Evolutionary conservation across 805 yeast genomes (phyloP).

Genomic region (Brettanomyces nanus): DNA sequence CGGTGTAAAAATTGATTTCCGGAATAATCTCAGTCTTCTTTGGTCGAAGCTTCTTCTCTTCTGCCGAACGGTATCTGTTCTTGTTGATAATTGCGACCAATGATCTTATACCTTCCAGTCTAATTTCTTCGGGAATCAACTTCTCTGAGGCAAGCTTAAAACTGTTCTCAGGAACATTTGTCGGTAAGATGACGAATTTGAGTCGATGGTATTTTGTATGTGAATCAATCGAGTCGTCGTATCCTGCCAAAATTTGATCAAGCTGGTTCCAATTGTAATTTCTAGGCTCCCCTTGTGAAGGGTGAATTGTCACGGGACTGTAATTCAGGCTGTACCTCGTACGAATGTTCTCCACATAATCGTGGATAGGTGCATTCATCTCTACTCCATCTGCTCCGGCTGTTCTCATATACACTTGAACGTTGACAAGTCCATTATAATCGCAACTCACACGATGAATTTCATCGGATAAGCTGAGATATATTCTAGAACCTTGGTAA

Average conservation of each 20-base stretch:
- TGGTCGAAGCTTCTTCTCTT: conserved; percentile 27
- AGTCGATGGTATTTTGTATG: conserved; percentile 52
- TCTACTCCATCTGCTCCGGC: conserved; percentile 11
- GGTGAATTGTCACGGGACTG: conserved; percentile 47
- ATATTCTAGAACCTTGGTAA: conserved; percentile 54
- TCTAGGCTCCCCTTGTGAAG: conserved; percentile 39
- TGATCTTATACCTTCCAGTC: conserved; percentile 82
- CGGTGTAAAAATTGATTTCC: conserved; percentile 82
- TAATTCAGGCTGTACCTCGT: conserved; percentile 72
- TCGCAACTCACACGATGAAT: conserved; percentile 79
- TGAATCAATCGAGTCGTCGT: conserved; percentile 59
- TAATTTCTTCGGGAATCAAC: conserved; percentile 73
- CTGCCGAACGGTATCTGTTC: conserved; percentile 38
- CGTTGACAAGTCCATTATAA: conserved; percentile 62
- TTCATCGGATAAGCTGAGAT: conserved; percentile 71
- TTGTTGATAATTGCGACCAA: conserved; percentile 56
- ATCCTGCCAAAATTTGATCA: conserved; percentile 90
- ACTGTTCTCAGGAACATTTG: conserved; percentile 55
- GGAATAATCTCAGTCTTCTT: conserved; percentile 48
- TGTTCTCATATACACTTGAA: conserved; percentile 56
- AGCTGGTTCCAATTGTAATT: conserved; percentile 81
- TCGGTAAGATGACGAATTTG: conserved; percentile 79
- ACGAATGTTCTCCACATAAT: conserved; percentile 52
- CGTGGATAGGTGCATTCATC: conserved; percentile 15
- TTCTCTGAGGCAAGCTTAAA: conserved; percentile 41